Conservation (phyloP, 129 eudicot species). For the Centrapalus pauciflorus region DNA sequence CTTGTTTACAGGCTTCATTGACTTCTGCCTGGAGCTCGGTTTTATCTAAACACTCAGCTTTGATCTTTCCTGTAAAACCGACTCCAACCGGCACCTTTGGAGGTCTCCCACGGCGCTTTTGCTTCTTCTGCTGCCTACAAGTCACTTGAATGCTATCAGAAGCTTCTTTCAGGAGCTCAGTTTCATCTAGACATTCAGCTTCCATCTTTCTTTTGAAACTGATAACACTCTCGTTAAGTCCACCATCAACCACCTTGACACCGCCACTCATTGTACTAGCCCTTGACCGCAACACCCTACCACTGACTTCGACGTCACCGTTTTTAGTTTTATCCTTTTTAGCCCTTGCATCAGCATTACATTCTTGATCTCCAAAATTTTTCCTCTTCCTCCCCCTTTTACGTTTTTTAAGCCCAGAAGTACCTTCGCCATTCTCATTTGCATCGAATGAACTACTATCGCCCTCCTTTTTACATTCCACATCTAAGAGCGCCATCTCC, state of each 20-base stretch:
- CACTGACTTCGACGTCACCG: conserved; percentile 10
- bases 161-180: conserved; percentile 17
- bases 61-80: not conserved
- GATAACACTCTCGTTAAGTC: conserved; percentile 21
- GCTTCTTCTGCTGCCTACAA: conserved; percentile 19
- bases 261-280: conserved; percentile 24
- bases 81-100: conserved; percentile 31
- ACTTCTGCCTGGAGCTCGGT: not conserved
- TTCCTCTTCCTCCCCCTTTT: conserved; percentile 52
- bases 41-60: not conserved
- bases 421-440: not conserved
- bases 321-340: conserved; percentile 21
- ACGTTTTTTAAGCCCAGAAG: not conserved
- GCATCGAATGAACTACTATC: not conserved
- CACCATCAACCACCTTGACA: conserved; percentile 30
- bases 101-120: conserved; percentile 53
- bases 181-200: conserved; percentile 30
- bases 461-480: not conserved
- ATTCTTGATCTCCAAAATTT: conserved; percentile 19
- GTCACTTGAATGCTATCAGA: not conserved
- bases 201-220: conserved; percentile 30
- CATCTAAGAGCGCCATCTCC: not conserved
- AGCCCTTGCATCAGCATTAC: conserved; percentile 11
- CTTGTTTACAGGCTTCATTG: conserved; percentile 5
- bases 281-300: conserved; percentile 74